phyloP scores from a whole-genome alignment of 2,329 filamentous ascomycete genomes.

The Fusarium multiceps region DNA sequence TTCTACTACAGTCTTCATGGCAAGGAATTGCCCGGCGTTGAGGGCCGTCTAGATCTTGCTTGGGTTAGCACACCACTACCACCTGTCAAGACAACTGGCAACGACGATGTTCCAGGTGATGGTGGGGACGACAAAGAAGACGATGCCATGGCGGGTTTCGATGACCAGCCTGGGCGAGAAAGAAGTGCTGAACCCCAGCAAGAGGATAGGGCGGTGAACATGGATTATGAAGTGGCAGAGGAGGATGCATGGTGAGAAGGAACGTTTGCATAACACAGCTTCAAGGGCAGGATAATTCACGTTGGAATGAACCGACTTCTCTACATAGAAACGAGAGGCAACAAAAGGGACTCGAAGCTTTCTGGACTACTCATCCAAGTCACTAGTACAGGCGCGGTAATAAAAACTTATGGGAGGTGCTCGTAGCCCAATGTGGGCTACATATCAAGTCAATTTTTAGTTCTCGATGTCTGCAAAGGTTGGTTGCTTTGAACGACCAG shows the following conservation, averaged over 20 bases:
- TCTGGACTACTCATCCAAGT: conserved; percentile 3
- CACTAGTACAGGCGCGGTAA: background rate
- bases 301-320: background rate
- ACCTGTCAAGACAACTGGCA: conserved; percentile 34
- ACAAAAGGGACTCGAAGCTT: background rate
- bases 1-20: conserved; percentile 70
- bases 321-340: background rate
- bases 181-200: conserved; percentile 39
- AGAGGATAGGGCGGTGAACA: conserved; percentile 53
- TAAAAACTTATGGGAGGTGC: background rate
- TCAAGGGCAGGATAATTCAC: background rate
- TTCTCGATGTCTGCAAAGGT: conserved; percentile 3
- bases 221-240: conserved; percentile 67
- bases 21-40: conserved; percentile 69
- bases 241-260: conserved; percentile 59
- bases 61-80: conserved; percentile 63
- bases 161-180: conserved; percentile 31
- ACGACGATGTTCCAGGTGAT: conserved; percentile 12
- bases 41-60: conserved; percentile 70
- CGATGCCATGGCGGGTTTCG: conserved; percentile 43
- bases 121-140: conserved; percentile 44
- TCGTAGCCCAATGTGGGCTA: conserved; percentile 35
- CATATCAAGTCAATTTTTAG: conserved; percentile 30
- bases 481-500: conserved; percentile 1
- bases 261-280: background rate